These are phyloP conservation scores for Leptographium radiaticola DNA, from an alignment of 2,329 filamentous ascomycete species.

Conservation along the genomic window DNA sequence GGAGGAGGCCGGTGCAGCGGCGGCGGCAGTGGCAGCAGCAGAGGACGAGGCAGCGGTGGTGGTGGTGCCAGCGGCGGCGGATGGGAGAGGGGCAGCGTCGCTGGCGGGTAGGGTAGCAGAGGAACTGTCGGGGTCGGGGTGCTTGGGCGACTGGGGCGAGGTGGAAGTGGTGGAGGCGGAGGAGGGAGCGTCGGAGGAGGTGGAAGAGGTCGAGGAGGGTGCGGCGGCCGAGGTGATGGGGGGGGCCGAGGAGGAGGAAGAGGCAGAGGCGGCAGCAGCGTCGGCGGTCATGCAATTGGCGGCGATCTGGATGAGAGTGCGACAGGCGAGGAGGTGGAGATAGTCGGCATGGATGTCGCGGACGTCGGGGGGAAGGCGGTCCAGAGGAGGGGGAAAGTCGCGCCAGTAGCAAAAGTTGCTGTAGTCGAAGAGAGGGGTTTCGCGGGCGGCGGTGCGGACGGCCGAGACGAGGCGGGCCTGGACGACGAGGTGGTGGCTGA, in stretches of 20 bases:
- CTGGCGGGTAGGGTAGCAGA: background rate
- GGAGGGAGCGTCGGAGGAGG: background rate
- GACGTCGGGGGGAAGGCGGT: background rate
- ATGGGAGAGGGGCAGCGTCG: background rate
- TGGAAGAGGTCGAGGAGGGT: background rate
- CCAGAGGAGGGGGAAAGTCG: background rate
- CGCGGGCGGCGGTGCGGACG: background rate
- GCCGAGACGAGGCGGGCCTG: conserved; percentile 6
- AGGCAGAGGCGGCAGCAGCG: background rate
- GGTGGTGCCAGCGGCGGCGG: too few species aligned
- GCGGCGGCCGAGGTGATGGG: background rate
- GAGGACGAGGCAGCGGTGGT: background rate
- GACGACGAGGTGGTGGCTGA: conserved; percentile 6
- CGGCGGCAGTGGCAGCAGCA: background rate
- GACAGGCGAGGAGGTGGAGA: conserved; percentile 5
- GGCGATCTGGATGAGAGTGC: conserved; percentile 3
- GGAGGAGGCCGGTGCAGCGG: background rate
- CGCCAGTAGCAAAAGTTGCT: conserved; percentile 9
- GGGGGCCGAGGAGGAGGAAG: background rate
- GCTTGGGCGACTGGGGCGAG: background rate
- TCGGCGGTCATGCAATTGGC: background rate
- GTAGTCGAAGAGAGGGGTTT: conserved; percentile 5
- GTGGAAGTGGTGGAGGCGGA: background rate
- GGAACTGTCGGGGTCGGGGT: background rate
- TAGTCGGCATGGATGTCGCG: background rate